Percentiles rank a stretch among this genome's conserved stretches.
Evolutionary conservation across 2,329 filamentous ascomycete genomes (phyloP).

Genomic region (Metarhizium anisopliae): DNA sequence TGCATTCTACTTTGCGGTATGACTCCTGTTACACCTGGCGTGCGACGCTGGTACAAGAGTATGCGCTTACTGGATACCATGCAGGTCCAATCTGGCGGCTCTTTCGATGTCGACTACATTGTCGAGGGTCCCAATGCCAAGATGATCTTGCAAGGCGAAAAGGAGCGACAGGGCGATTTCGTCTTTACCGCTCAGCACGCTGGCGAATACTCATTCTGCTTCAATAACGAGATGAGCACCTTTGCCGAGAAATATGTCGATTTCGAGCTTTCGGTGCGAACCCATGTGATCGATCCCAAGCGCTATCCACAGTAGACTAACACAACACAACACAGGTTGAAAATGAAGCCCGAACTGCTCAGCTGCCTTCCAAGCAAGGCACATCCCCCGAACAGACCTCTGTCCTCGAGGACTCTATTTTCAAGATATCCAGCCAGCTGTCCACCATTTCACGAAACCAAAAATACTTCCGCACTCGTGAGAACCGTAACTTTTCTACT

Average conservation of each 20-base stretch:
- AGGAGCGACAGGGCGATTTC: slow-evolving; percentile 93
- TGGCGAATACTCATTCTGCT: slow-evolving; percentile 95
- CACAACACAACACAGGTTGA: slow-evolving; percentile 55
- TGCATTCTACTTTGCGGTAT: slow-evolving; percentile 85
- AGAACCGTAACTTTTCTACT: slow-evolving; percentile 98
- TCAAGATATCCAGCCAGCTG: slow-evolving; percentile 86
- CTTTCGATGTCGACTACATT: slow-evolving; percentile 91
- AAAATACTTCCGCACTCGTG: slow-evolving; percentile 97
- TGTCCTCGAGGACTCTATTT: slow-evolving; percentile 83
- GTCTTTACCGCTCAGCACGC: slow-evolving; percentile 86
- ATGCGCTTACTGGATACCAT: background rate
- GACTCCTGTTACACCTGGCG: slow-evolving; percentile 18
- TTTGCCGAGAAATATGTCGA: slow-evolving; percentile 97
- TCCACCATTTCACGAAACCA: slow-evolving; percentile 95
- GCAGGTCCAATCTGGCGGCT: slow-evolving; percentile 94
- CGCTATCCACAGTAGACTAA: background rate
- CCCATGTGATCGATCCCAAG: background rate
- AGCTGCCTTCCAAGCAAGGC: slow-evolving; percentile 81
- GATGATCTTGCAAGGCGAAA: slow-evolving; percentile 74
- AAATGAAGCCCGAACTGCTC: slow-evolving; percentile 67
- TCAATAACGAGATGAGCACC: slow-evolving; percentile 97
- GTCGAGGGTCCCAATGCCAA: slow-evolving; percentile 77
- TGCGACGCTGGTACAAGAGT: too few relatives aligned
- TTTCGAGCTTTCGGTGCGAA: slow-evolving; percentile 77
- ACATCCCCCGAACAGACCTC: slow-evolving; percentile 83